These are phyloP conservation scores for Leccinum griseonigrum DNA, from an alignment of 1,284 basidiomycete species.

Conservation along the genomic window DNA sequence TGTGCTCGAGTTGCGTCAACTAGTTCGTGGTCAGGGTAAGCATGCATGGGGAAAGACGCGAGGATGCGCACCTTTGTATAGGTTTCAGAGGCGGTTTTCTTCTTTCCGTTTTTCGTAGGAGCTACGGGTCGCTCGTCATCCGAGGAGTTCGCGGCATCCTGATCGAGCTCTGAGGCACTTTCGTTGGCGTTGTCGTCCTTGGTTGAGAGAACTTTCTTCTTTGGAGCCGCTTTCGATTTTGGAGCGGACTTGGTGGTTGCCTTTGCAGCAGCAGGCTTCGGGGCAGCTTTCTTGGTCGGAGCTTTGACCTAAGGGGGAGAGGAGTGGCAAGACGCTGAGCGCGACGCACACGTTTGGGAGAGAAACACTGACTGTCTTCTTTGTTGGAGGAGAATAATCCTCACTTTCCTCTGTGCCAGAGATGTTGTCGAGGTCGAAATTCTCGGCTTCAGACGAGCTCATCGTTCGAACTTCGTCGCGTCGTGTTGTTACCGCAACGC, in stretches of 20 bases:
- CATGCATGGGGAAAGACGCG: background rate
- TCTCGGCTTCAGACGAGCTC: conserved; percentile 65
- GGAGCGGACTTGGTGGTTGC: conserved; percentile 39
- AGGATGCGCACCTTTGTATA: conserved; percentile 77
- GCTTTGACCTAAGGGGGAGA: conserved; percentile 27
- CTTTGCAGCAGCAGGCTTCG: conserved; percentile 41
- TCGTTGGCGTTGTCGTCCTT: conserved; percentile 58
- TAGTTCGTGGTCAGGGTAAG: conserved; percentile 33
- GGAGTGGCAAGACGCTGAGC: conserved; percentile 22
- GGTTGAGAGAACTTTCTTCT: conserved; percentile 72
- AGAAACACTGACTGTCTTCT: conserved; percentile 44
- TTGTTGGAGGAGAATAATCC: conserved; percentile 56
- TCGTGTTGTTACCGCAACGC: conserved; percentile 4
- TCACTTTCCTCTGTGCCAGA: conserved; percentile 68
- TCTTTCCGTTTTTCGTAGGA: conserved; percentile 44
- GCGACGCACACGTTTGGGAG: conserved; percentile 3
- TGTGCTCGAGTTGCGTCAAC: conserved; percentile 96
- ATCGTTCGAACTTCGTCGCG: conserved; percentile 34
- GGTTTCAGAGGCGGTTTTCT: conserved; percentile 89
- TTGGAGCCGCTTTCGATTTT: conserved; percentile 46
- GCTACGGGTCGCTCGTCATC: conserved; percentile 38
- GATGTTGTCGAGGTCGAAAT: conserved; percentile 57
- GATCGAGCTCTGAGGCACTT: conserved; percentile 39
- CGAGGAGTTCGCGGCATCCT: conserved; percentile 38
- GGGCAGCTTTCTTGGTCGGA: conserved; percentile 35